Conservation (phyloP, 176 grass and related monocot genomes). For the Bothriochloa decipiens region DNA sequence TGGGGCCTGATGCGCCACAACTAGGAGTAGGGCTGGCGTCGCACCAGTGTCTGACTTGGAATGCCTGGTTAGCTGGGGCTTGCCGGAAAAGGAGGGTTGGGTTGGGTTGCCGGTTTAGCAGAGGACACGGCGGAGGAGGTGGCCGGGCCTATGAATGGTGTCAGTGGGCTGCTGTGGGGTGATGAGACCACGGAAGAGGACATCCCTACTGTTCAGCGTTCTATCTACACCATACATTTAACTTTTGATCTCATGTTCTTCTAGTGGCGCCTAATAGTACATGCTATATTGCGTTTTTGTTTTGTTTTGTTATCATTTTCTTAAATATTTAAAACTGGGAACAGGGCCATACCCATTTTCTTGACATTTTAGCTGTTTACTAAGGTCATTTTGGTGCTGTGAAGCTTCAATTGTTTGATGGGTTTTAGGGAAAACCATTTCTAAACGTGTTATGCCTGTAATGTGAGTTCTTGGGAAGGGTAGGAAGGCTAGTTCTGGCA, state of each 20-base stretch:
- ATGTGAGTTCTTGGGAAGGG: not conserved
- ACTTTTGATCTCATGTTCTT: constrained; percentile 1
- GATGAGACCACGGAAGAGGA: not conserved
- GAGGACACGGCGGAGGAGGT: not conserved
- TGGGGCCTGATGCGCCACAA: not conserved
- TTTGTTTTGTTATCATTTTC: not conserved
- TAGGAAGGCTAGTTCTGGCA: constrained; percentile 3
- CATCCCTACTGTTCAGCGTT: not conserved
- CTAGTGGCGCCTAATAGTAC: not conserved
- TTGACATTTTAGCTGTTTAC: constrained; percentile 2
- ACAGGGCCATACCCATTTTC: not conserved
- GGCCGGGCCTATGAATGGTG: not conserved
- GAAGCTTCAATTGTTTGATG: not conserved
- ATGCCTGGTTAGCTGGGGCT: not conserved
- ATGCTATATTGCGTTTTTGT: not conserved
- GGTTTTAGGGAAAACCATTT: not conserved
- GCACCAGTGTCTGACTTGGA: not conserved
- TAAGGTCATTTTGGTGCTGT: constrained; percentile 4
- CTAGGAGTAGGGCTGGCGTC: not conserved
- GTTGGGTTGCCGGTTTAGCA: not conserved
- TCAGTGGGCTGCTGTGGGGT: not conserved
- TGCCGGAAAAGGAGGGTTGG: not conserved
- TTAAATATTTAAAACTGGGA: not conserved
- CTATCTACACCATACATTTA: not conserved
- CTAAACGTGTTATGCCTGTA: not conserved